Base-by-base conservation (phyloP, 2,329 filamentous ascomycete genomes). In the Escovopsis sp. region DNA sequence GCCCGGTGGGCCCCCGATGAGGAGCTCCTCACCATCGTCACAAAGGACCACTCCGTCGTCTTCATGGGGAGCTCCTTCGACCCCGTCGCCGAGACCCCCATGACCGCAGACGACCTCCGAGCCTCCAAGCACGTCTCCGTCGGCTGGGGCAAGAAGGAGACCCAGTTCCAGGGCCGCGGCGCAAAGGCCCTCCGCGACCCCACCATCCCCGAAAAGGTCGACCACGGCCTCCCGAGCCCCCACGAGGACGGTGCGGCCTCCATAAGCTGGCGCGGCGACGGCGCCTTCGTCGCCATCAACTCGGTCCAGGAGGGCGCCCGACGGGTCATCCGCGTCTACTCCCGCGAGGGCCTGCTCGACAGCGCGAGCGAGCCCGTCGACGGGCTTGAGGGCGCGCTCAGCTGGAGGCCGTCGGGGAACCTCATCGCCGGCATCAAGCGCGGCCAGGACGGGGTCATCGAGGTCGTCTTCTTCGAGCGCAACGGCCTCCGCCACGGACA, bases 131-230 rank as follows among this genome's bases (percentile, higher is more conserved):
- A 95, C 66, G 91, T 95, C 43, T 93, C 87, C 15, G 89, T 98
- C 16, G 91, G 91, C 39, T 98, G 91, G 91, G 91, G 91, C 45
- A 96, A 96, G 67, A 86, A 84, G 57, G 91, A 98, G 63, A 98
- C 91, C 0, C 91, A 98, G 59, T 98, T 98, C 59, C 84, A 95
- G 56, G 91, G 91, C 39, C 86, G 84, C 53, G 78, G 88, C 47
- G 89, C 88, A 43, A 79, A 77, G 63, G 87, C 87, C 15, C 67
- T 96, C 48, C 76, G 85, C 41, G 91, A 98, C 59, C 91, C 91
- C 13, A 98, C 91, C 9, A 84, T 98, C 50, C 91, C 91, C 0
- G 88, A 96, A 58, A 84, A 81, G 56, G 74, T 95, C 14, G 91
- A 96, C 53, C 76, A 88, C 56, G 91, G 91, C 34, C 65, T 76